phyloP scores from a whole-genome alignment of 2,329 filamentous ascomycete genomes.

The Colletotrichum sp. region DNA sequence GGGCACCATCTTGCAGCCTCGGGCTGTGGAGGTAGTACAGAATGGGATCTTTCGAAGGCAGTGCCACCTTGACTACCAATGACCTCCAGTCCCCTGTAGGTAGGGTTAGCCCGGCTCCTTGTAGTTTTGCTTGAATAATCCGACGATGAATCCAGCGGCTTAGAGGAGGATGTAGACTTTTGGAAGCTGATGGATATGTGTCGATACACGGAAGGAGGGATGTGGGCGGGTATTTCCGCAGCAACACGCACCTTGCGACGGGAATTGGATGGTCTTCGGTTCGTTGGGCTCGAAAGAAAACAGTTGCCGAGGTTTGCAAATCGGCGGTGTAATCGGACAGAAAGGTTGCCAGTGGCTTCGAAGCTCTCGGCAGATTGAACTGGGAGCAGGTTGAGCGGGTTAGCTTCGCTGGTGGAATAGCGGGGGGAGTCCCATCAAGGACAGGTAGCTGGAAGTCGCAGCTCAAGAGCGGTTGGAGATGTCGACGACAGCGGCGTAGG shows the following conservation, averaged over 20 bases:
- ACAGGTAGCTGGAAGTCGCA: slow-evolving; percentile 14
- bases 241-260: slow-evolving; percentile 14
- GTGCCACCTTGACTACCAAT: slow-evolving; percentile 18
- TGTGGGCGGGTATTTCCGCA: not conserved
- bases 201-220: not conserved
- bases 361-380: not conserved
- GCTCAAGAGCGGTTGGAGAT: not conserved
- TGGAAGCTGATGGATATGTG: not conserved
- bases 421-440: slow-evolving; percentile 9
- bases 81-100: slow-evolving; percentile 5
- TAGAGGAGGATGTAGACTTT: not conserved
- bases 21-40: slow-evolving; percentile 12
- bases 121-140: not conserved
- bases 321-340: not conserved
- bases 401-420: slow-evolving; percentile 14
- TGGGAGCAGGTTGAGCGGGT: not conserved
- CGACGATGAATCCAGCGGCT: not conserved
- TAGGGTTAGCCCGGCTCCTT: slow-evolving; percentile 1
- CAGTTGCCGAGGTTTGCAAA: slow-evolving; percentile 1
- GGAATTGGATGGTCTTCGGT: slow-evolving; percentile 11
- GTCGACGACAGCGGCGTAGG: not conserved
- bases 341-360: not conserved
- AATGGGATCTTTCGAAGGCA: not conserved
- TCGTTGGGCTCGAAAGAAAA: not conserved
- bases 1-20: slow-evolving; percentile 10